Evolutionary conservation across 805 yeast species (phyloP), one percentile per base, ranked within the genome.

Genomic region (Cephaloascus albidus): DNA sequence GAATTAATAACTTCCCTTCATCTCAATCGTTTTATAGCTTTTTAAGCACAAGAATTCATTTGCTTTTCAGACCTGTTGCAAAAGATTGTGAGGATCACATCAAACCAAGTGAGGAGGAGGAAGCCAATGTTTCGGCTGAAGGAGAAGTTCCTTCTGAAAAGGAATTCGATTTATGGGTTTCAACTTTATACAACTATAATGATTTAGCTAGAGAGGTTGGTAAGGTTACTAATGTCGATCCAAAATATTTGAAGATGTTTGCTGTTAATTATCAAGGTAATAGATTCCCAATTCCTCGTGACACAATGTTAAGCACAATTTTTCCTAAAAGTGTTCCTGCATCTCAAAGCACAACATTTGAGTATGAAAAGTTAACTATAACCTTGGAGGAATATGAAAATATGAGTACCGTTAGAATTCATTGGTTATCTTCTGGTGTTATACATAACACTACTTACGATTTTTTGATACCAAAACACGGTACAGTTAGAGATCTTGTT

Each of bases 321-420:
- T 63, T 74, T 45, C 61, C 65, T 4, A 65, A 63, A 46, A 53
- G 55, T 20, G 65, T 67, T 31, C 65, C 76, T 2, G 70, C 68
- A 18, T 62, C 72, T 5, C 71, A 68, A 34, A 54, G 63, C 3
- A 57, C 61, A 14, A 50, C 53, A 17, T 72, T 90, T 42, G 81
- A 80, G 46, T 90, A 84, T 54, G 96, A 90, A 52, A 60, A 82
- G 1, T 68, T 93, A 51, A 83, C 78, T 36, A 78, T 88, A 35
- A 77, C 89, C 2, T 63, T 90, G 39, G 70, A 65, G 28, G 94
- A 87, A 45, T 73, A 82, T 50, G 98, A 93, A 57, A 78, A 73
- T 45, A 73, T 86, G 78, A 75, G 76, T 42, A 58, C 76, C 3
- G 60, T 89, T 33, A 76, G 70, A 38, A 65, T 90, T 17, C 69